Conservation (phyloP, 768 basidiomycete genomes). For the Termitomyces bulborhizus region DNA sequence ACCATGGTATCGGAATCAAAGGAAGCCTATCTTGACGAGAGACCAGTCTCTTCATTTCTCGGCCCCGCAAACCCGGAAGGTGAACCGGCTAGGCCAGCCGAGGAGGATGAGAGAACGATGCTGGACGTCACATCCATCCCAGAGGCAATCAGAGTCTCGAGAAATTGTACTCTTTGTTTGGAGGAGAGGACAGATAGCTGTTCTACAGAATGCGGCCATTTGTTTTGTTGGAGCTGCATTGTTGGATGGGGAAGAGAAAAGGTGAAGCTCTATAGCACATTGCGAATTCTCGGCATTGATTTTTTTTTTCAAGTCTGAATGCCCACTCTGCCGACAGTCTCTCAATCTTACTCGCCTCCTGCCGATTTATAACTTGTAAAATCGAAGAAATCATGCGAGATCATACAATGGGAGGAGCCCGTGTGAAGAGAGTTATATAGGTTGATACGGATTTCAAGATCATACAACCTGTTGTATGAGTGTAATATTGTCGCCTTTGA, state of each 20-base stretch:
- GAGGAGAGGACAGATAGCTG: constrained; percentile 80
- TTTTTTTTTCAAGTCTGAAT: constrained; percentile 54
- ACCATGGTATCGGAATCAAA: constrained; percentile 16
- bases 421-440: constrained; percentile 5
- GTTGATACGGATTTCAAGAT: constrained; percentile 10
- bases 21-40: constrained; percentile 51
- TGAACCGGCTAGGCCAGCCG: constrained; percentile 49
- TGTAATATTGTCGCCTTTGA: constrained; percentile 99
- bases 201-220: constrained; percentile 83
- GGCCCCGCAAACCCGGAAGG: constrained; percentile 44
- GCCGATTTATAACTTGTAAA: constrained; percentile 80
- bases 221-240: constrained; percentile 90
- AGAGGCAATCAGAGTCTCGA: constrained; percentile 40
- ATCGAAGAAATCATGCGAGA: constrained; percentile 1
- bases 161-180: constrained; percentile 79
- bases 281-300: constrained; percentile 1
- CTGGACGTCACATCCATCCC: constrained; percentile 56
- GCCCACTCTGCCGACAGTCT: constrained; percentile 80
- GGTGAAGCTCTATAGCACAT: constrained; percentile 29
- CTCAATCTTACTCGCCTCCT: constrained; percentile 62
- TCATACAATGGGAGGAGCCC: constrained; percentile 9
- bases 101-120: constrained; percentile 65
- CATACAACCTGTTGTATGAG: constrained; percentile 71
- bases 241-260: constrained; percentile 88
- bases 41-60: constrained; percentile 53